Evolutionary conservation across 495 filamentous ascomycete genomes (phyloP), one percentile per base, ranked within the genome.

Genomic region (Recurvomyces mirabilis): DNA sequence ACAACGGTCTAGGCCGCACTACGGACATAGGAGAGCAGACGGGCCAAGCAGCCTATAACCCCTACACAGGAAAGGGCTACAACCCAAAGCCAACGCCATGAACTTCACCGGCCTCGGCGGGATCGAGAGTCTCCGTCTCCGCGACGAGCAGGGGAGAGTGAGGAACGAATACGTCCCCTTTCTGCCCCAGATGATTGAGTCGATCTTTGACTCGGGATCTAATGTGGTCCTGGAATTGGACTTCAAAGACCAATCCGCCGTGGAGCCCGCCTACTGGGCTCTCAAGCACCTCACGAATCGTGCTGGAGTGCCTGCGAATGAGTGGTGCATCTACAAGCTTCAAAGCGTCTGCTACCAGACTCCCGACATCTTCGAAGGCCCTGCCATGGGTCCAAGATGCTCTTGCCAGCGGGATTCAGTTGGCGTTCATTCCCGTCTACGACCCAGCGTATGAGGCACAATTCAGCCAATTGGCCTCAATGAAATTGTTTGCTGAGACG

Each of bases 351-450:
- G 20, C 14, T 40, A 40, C 18, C 37, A 24, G 37, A 40, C 21
- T 15, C 40, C 40, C 5, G 40, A 43, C 13, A 20, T 31, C 25
- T 43, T 43, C 21, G 40, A n/a, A 43, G 21, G 40, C 40, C 7
- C 25, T 31, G 29, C 40, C 40, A 12, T 43, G 40, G 40, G 40
- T 43, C 24, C 40, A 43, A 15, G 40, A 43, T 22, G 40, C 40
- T 11, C 32, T 43, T 15, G 12, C 13, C 11, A 43, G 28, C 28
- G 40, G 40, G 10, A 43, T 43, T 17, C 24, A 24, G 28, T 14
- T 43, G 10, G 40, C 40, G n/a, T 32, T 20, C 19, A 43, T 43
- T 20, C 40, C 40, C 10, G 40, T 43, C 4, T 43, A 43, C 17
- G 40, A 43, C 11, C n/a, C 40, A 15, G 14, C 19, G n/a, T 43